Base-by-base conservation (phyloP, 441 rosid genomes). In the Erysimum cheiri region DNA sequence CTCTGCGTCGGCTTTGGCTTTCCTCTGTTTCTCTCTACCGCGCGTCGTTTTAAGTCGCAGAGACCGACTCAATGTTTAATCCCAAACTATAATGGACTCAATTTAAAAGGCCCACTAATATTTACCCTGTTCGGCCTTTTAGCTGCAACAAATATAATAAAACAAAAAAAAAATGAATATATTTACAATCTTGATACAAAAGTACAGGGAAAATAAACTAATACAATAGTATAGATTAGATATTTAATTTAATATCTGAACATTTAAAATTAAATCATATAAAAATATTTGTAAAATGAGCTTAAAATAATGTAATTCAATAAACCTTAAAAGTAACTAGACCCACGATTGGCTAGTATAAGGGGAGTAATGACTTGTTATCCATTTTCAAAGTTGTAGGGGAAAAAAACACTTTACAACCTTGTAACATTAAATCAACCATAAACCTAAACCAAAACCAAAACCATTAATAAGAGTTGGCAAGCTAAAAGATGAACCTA, bases 1-100 rank as follows among this genome's bases (percentile, higher is more conserved):
- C 33, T 15, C 60, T 15, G 66, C 64, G 49, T 47, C 65, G 53
- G 36, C 54, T 40, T 54, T 5, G 70, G 33, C 64, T 33, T 22
- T 56, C 53, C 60, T 48, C 67, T 49, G 40, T 10, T 72, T 28
- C 28, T 66, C 19, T 22, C 19, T 22, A 28, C 31, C 11, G 40
- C 50, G 68, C 36, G 54, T 61, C 60, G 40, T 2, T 40, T 39
- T 29, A 26, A 59, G 31, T 58, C 49, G 5, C 47, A 36, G 8
- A 10, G n/a, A 14, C 28, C 15, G 22, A 19, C n/a, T 33, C 43
- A 48, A 26, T 11, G 10, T 46, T 48, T 13, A 1, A 57, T 31
- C 68, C 24, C 40, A 15, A 9, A 10, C 56, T 49, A 7, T 4
- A 17, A 13, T 60, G n/a, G 62, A 46, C 36, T 52, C 17, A 5